A percentile compares a stretch with the other conserved stretches of the same genome.
phyloP scores from a whole-genome alignment of 345 rosid species.

The Eucalyptus cloeziana region DNA sequence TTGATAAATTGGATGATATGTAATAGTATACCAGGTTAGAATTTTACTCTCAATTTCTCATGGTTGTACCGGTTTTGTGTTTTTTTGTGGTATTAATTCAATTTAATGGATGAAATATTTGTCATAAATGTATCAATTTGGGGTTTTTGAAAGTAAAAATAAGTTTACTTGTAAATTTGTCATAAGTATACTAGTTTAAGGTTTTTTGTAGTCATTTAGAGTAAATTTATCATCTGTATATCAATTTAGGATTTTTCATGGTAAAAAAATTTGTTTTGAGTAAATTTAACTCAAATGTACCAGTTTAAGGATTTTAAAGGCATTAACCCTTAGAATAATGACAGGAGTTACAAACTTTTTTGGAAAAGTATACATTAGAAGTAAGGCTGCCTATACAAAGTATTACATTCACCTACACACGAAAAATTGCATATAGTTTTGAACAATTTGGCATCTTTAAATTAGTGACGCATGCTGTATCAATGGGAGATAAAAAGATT shows the following conservation, averaged over 20 bases:
- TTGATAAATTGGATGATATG: rapidly evolving
- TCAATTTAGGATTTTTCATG: rapidly evolving
- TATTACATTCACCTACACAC: not conserved
- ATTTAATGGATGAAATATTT: too few relatives aligned
- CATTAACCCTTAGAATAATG: too few relatives aligned
- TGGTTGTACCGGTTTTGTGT: too few relatives aligned
- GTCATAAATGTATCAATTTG: too few relatives aligned
- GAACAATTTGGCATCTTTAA: not conserved
- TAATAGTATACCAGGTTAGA: rapidly evolving
- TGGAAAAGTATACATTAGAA: not conserved
- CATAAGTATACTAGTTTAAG: too few relatives aligned
- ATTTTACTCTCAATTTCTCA: too few relatives aligned
- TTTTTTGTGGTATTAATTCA: too few relatives aligned
- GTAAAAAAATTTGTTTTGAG: rapidly evolving
- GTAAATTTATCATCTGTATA: too few relatives aligned
- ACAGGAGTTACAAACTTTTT: too few relatives aligned
- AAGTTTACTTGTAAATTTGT: too few relatives aligned
- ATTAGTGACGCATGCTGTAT: not conserved
- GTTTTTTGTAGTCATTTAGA: too few relatives aligned
- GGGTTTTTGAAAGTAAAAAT: too few relatives aligned
- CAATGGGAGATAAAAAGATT: not conserved
- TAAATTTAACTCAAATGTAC: rapidly evolving
- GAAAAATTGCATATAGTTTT: not conserved
- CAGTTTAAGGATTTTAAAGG: rapidly evolving
- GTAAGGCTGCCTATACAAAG: not conserved